Evolutionary conservation across 2,329 filamentous ascomycete species (phyloP), one percentile per base, ranked within the genome.

Genomic region (Colletotrichum aenigma): DNA sequence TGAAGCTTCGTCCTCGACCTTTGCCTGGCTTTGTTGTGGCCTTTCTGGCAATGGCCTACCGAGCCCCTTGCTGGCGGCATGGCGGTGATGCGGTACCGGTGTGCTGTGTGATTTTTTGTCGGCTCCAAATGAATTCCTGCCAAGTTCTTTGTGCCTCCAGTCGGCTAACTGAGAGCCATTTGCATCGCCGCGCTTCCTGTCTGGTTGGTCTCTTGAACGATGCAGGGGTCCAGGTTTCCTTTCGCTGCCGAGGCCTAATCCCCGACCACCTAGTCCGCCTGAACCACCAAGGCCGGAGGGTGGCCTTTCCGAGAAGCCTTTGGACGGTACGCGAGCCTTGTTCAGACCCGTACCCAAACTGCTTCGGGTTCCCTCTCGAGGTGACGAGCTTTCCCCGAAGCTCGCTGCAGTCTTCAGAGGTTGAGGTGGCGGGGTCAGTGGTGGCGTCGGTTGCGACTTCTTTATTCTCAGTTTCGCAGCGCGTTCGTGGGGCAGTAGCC

Each of bases 401-500:
- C 43, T 52, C 16, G 28, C 48, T 71, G 32, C 26, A n/a, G 10
- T 58, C n/a, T 52, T 38, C 12, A 32, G 18, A 21, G 38, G 28
- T 34, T 38, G 26, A 38, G 13, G 12, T 60, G 61, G 66, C 13
- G 61, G 16, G 13, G 28, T 55, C 66, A 38, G 52, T 18, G 21
- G 32, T 28, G 24, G n/a, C 26, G 34, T 56, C 66, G 61, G 52
- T 16, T 18, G 32, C 10, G 56, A 26, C 56, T 68, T 67, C 32
- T 65, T 38, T 18, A 78, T 38, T 65, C 78, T 81, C 66, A 80
- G 70, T 12, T 84, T 83, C 43, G 85, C 85, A 48, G 82, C 81
- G n/a, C 78, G 65, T 71, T 87, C 85, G 61, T 87, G 85, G 4
- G 85, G 85, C 7, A 87, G 81, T 48, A 87, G 78, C 3, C 79